These are phyloP conservation scores for Fusarium acutatum DNA, from an alignment of 2,329 filamentous ascomycete genomes.

Conservation along the genomic window DNA sequence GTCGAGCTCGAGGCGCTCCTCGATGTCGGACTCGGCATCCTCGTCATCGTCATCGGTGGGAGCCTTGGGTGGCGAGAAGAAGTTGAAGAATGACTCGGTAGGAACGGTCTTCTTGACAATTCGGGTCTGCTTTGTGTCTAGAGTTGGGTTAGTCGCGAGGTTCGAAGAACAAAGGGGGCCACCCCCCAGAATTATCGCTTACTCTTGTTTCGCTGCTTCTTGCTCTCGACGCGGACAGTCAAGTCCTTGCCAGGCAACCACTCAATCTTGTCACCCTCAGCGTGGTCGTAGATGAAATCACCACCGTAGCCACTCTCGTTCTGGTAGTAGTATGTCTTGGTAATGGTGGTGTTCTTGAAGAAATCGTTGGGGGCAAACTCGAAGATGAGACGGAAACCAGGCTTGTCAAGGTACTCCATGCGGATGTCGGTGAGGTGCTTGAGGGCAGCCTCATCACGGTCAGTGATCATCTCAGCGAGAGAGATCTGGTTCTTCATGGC, in stretches of 20 bases:
- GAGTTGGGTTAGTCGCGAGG: conserved; percentile 14
- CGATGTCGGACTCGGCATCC: conserved; percentile 87
- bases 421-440: conserved; percentile 91
- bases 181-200: conserved; percentile 45
- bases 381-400: conserved; percentile 97
- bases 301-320: conserved; percentile 98
- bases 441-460: conserved; percentile 92
- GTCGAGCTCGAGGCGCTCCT: conserved; percentile 96
- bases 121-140: conserved; percentile 98
- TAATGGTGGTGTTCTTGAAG: conserved; percentile 96
- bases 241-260: conserved; percentile 95
- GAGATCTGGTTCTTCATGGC: conserved; percentile 99
- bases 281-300: conserved; percentile 99
- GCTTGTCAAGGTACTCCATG: conserved; percentile 99
- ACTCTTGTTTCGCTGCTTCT: conserved; percentile 99
- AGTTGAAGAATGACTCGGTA: conserved; percentile 98
- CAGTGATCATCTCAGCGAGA: conserved; percentile 97
- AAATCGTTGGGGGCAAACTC: conserved; percentile 95
- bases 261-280: conserved; percentile 96
- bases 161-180: not conserved
- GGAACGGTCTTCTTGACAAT: conserved; percentile 99
- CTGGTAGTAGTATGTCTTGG: conserved; percentile 99
- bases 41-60: conserved; percentile 76
- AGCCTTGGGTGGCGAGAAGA: conserved; percentile 94
- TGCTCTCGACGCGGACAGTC: conserved; percentile 94